phyloP scores from a whole-genome alignment of 257 asterid genomes.

The Echium plantagineum region DNA sequence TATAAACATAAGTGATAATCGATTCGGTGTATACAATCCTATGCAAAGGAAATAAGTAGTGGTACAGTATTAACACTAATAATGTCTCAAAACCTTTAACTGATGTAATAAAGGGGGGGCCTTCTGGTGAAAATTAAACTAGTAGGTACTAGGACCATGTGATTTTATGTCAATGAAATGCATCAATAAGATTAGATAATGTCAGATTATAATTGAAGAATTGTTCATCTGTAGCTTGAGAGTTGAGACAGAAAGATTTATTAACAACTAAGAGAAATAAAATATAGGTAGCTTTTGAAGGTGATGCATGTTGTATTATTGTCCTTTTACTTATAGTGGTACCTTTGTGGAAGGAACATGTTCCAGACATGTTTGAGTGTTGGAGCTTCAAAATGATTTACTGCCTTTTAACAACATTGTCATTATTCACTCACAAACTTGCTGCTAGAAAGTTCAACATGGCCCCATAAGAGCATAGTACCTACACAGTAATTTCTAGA shows the following conservation, averaged over 20 bases:
- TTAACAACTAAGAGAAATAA: too few relatives aligned
- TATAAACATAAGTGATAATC: too few relatives aligned
- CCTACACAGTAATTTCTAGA: background rate
- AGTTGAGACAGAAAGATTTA: background rate
- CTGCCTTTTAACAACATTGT: conserved; percentile 16
- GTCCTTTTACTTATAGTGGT: background rate
- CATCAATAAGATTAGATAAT: too few relatives aligned
- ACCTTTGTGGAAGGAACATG: conserved; percentile 29
- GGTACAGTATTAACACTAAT: too few relatives aligned
- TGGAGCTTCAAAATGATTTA: conserved; percentile 22
- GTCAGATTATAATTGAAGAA: background rate
- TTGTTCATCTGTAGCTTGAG: background rate
- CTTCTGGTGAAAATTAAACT: too few relatives aligned
- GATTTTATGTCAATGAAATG: too few relatives aligned
- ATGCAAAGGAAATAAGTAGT: too few relatives aligned
- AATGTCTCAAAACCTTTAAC: too few relatives aligned
- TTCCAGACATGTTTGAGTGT: conserved; percentile 50
- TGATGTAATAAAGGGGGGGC: too few relatives aligned
- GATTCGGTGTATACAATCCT: too few relatives aligned
- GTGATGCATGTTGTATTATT: background rate
- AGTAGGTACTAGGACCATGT: too few relatives aligned
- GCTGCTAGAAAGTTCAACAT: conserved; percentile 30
- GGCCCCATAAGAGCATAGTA: conserved; percentile 20
- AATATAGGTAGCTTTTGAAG: background rate
- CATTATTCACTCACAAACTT: conserved; percentile 19